A percentile compares a stretch with the other conserved stretches of the same genome.
phyloP scores from a whole-genome alignment of 441 rosid species.

The Erodium chrysanthum region DNA sequence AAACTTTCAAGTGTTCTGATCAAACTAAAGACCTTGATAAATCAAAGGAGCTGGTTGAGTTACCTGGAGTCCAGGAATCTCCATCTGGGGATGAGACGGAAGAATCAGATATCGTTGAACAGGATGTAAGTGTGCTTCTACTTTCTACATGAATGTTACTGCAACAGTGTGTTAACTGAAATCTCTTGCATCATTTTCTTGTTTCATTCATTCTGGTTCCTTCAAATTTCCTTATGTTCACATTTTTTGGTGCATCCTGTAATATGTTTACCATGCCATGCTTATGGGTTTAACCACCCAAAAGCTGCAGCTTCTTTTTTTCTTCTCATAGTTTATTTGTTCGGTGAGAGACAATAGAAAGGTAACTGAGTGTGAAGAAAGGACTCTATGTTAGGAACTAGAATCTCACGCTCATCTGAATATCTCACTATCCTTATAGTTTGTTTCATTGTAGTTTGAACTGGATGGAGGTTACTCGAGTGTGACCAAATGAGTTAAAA shows the following conservation, averaged over 20 bases:
- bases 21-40: slow-evolving; percentile 34
- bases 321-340: neutral
- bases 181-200: neutral
- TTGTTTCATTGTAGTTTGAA: neutral
- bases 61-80: slow-evolving; percentile 34
- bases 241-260: neutral
- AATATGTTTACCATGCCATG: neutral
- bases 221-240: neutral
- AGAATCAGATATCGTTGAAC: slow-evolving; percentile 73
- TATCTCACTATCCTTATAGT: neutral
- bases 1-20: slow-evolving; percentile 28
- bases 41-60: slow-evolving; percentile 25
- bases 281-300: neutral
- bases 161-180: neutral
- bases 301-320: slow-evolving; percentile 2
- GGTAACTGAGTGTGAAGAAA: neutral
- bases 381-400: neutral
- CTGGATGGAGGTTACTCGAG: neutral
- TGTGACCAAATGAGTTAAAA: slow-evolving; percentile 1
- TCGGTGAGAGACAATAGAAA: neutral
- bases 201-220: slow-evolving; percentile 2
- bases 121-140: slow-evolving; percentile 60
- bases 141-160: neutral
- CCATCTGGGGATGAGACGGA: slow-evolving; percentile 56
- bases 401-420: neutral